Base-by-base conservation (phyloP, 2,329 filamentous ascomycete species). In the Calonectria pauciramosa region DNA sequence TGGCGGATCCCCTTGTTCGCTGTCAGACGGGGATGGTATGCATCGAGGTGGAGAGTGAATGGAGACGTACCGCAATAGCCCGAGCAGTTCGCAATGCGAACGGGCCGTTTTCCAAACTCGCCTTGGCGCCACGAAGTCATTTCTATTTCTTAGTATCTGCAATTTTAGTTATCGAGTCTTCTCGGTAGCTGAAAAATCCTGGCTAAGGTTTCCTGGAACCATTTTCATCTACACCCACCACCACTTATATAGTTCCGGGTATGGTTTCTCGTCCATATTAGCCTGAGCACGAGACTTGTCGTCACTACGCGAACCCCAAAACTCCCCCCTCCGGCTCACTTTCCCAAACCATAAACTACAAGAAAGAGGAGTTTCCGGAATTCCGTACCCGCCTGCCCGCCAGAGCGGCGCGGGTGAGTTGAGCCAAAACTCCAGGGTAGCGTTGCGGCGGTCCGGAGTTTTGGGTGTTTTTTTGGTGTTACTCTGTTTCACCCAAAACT, bases 41-140 rank as follows among this genome's bases (percentile, higher is more conserved):
- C 34, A 28, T 28, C 56, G 13, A 28, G 56, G 56, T 63, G 56
- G 56, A 32, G 52, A 63, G 36, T 10, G 23, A 41, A 63, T 63
- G 36, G 36, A 36, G 47, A 68, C 20, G 32, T 52, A 73, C 73
- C 73, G 18, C 63, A 70, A 38, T 75, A 75, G 7, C 73, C 73
- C 18, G 73, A 75, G 47, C 73, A 75, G 36, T 75, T 75, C 23
- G 73, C 73, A 23, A 75, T 64, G 18, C 73, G 73, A 26, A 47
- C 71, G 1, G 71, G 73, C 7, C 73, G 60, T 26, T 60, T 49
- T 10, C 71, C 73, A 20, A 75, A 64, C 30, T 73, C 71, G 13
- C 47, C 67, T 20, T 51, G 32, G 7, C 73, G 71, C 73, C 73
- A 73, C 4, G 51, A 68, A 47, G 26, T 59, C 26, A 59, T 54